phyloP scores from a whole-genome alignment of 2,329 filamentous ascomycete species.

The Microdochium paspali region DNA sequence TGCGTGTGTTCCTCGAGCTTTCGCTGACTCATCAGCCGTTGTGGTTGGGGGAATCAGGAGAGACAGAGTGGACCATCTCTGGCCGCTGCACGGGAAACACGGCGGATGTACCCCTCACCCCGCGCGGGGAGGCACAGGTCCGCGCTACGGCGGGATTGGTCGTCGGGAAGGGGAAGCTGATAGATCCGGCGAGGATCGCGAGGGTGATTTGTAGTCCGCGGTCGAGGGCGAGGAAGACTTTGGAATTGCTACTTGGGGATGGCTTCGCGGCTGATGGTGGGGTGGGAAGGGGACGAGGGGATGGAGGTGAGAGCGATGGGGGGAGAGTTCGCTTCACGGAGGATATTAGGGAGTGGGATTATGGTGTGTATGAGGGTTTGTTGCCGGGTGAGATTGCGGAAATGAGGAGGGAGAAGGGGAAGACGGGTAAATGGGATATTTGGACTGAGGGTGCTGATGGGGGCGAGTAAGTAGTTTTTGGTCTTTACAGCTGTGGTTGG shows the following conservation, averaged over 20 bases:
- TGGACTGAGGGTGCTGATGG: constrained; percentile 21
- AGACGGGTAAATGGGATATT: constrained; percentile 29
- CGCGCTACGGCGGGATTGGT: constrained; percentile 25
- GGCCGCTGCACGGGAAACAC: constrained; percentile 33
- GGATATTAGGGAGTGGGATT: constrained; percentile 40
- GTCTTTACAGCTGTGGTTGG: not conserved
- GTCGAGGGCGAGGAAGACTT: constrained; percentile 33
- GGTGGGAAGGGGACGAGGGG: constrained; percentile 1
- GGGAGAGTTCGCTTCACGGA: constrained; percentile 25
- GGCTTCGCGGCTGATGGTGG: not conserved
- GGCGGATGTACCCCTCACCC: constrained; percentile 26
- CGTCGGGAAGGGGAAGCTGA: constrained; percentile 34
- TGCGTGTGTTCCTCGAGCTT: no score
- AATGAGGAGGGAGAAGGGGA: constrained; percentile 23
- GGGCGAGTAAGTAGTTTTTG: not conserved
- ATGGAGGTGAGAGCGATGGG: constrained; percentile 4
- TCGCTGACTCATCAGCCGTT: not conserved
- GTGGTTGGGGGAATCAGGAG: constrained; percentile 17
- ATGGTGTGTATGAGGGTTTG: constrained; percentile 35
- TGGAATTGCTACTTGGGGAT: constrained; percentile 29
- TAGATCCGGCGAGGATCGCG: constrained; percentile 33
- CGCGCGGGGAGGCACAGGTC: constrained; percentile 31
- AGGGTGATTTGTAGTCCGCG: constrained; percentile 36
- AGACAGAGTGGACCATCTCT: constrained; percentile 36
- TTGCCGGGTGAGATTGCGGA: constrained; percentile 27